Evolutionary conservation across 2,329 filamentous ascomycete genomes (phyloP), one percentile per base, ranked within the genome.

Genomic region (Chrysoporthe cubensis): DNA sequence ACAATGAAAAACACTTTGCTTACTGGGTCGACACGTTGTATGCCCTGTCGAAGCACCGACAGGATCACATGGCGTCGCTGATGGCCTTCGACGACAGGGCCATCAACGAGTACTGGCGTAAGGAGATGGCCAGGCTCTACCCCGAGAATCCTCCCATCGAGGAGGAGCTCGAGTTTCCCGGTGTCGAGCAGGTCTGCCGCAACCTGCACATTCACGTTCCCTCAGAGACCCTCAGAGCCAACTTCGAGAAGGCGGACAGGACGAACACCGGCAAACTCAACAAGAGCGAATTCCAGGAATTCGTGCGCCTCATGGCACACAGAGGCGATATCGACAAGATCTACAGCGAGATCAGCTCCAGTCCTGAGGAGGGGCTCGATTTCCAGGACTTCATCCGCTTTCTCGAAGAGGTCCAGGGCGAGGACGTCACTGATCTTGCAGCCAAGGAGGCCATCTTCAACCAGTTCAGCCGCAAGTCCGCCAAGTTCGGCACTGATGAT

Each of bases 121-220:
- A 87, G 57, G 93, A 96, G 77, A 96, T 97, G 88, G 83, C 86
- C 42, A 90, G 89, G 74, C 85, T 91, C 66, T 88, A 86, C 71
- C 78, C 81, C 9, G 82, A 84, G 65, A 76, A 78, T 2, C 78
- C 83, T 6, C 88, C 88, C 40, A 61, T 61, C 13, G 87, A 90
- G 7, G 91, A 94, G 73, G 87, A 87, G 65, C 88, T 98, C 64
- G 90, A 95, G 72, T 88, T 97, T 65, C 84, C 85, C 18, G 92
- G 91, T 13, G 90, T 97, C 42, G 91, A 94, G 76, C 89, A 90
- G 68, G 85, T 98, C 16, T 98, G 96, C 80, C 91, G 91, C 69
- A 94, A 91, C 74, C 83, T 98, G 59, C 94, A 98, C 77, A 97
- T 99, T 74, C 94, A 97, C 78, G 93, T 92, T 74, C 91, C 93